Base-by-base conservation (phyloP, 371 early-diverging fungal species). In the Smittium culicis region DNA sequence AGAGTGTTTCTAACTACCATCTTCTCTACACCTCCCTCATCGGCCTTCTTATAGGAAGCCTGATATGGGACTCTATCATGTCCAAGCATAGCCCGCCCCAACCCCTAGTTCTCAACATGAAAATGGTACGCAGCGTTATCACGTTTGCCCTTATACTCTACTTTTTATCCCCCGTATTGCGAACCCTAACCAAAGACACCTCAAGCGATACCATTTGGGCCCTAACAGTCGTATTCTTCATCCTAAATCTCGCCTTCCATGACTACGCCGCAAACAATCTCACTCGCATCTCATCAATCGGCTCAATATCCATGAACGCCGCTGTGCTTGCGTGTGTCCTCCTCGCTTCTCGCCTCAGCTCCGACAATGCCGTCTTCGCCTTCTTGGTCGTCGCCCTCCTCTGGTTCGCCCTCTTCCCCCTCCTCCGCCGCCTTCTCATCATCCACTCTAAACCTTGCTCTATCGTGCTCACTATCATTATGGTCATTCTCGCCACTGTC, bases 191-290 rank as follows among this genome's bases (percentile, higher is more conserved):
- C 0, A 82, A 86, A 67, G 90, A 90, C 69, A 94, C 85, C 5
- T 90, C 90, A 64, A 82, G 83, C 66, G 98, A 98, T 74, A 89
- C 96, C 0, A 93, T 98, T 31, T 98, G 92, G 89, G 93, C 96
- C 0, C 73, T 96, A 68, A 86, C 93, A 0, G 85, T 86, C 1
- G 79, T 87, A 8, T 79, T 93, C 61, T 90, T 98, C 69, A 72
- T 90, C 2, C 85, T 83, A 30, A 94, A 94, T 74, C 71, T 94
- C 35, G 76, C 92, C 1, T 93, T 94, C 68, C 90, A 92, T 71
- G 94, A 96, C 74, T 97, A 94, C 75, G 82, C 84, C 32, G 75
- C 85, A 3, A 73, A 74, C n/a, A 69, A 71, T 30, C 57, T 78
- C 61, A 74, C 78, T 57, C 75, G 73, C 57, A 78, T 78, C 14